phyloP scores from a whole-genome alignment of 345 rosid species.

The Bruguiera sexangula region DNA sequence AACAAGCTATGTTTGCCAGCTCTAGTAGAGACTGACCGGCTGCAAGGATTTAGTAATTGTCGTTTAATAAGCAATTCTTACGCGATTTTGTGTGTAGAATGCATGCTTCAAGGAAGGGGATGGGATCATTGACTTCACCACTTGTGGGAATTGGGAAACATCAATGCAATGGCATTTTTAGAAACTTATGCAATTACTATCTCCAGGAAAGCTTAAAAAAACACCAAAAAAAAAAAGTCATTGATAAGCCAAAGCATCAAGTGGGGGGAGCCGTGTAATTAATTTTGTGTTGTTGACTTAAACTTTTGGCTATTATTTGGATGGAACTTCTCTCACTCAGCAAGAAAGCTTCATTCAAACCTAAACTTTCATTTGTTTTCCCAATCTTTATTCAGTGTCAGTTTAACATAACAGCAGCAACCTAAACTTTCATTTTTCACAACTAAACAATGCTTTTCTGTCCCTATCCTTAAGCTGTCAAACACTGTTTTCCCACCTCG shows the following conservation, averaged over 20 bases:
- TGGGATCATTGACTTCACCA: no score
- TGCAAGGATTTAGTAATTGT: no score
- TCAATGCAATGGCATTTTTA: no score
- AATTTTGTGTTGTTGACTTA: slow-evolving; percentile 5
- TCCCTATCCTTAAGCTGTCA: slow-evolving; percentile 1
- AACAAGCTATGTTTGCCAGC: no score
- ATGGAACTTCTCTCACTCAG: slow-evolving; percentile 4
- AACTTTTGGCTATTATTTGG: not conserved
- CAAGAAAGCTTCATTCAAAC: slow-evolving; percentile 37
- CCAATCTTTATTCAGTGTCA: slow-evolving; percentile 36
- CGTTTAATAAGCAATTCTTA: no score
- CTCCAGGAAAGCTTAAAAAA: not conserved
- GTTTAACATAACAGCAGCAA: slow-evolving; percentile 36
- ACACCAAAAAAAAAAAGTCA: no score
- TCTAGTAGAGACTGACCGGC: no score
- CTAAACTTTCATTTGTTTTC: slow-evolving; percentile 27
- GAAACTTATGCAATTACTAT: not conserved
- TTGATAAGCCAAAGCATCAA: no score
- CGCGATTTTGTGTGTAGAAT: no score
- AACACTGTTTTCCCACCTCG: slow-evolving; percentile 8
- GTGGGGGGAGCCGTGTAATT: no score
- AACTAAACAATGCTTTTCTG: slow-evolving; percentile 6
- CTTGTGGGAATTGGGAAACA: no score
- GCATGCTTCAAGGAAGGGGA: no score
- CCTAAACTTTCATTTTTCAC: slow-evolving; percentile 12